A percentile compares a stretch with the other conserved stretches of the same genome.
phyloP scores from a whole-genome alignment of 192 early-diverging fungal species.

The Coemansia sp. region DNA sequence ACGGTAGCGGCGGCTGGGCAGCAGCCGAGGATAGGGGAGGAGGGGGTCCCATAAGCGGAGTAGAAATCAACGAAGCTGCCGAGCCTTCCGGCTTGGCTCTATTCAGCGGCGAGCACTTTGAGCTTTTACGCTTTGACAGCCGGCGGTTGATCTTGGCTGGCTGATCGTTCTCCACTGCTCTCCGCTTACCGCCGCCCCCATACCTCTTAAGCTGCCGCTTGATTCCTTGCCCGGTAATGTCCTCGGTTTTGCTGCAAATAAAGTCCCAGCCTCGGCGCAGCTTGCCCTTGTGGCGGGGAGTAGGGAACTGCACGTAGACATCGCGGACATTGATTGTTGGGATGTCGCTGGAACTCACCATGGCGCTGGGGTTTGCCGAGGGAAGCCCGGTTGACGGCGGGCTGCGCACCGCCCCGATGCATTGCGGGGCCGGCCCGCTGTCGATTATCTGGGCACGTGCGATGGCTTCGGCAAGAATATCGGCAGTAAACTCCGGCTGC shows the following conservation, averaged over 20 bases:
- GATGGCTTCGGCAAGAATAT: conserved; percentile 40
- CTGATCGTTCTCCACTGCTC: conserved; percentile 29
- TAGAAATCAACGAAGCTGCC: conserved; percentile 14
- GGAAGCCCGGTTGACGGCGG: conserved; percentile 27
- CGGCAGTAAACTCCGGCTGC: conserved; percentile 35
- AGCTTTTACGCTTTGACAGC: conserved; percentile 2
- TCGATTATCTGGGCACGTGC: conserved; percentile 39
- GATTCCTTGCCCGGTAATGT: conserved; percentile 40
- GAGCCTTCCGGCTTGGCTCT: not conserved
- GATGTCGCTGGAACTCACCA: conserved; percentile 27
- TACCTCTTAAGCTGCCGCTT: conserved; percentile 51
- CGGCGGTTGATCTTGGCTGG: conserved; percentile 10
- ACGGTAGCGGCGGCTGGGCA: conserved; percentile 7
- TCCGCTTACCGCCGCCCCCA: conserved; percentile 46
- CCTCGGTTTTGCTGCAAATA: conserved; percentile 53
- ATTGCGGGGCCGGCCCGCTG: conserved; percentile 12
- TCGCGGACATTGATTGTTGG: conserved; percentile 50
- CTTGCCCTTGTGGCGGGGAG: conserved; percentile 33
- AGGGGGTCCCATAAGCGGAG: conserved; percentile 19
- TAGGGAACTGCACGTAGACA: conserved; percentile 46
- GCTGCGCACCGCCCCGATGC: conserved; percentile 26
- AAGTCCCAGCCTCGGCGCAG: conserved; percentile 50
- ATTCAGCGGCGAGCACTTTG: conserved; percentile 8
- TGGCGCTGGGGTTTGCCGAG: conserved; percentile 11
- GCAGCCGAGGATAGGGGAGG: conserved; percentile 1